These are phyloP conservation scores for Thraustochytrium striatum DNA, from an alignment of 352 stramenopile genomes.

Conservation along the genomic window DNA sequence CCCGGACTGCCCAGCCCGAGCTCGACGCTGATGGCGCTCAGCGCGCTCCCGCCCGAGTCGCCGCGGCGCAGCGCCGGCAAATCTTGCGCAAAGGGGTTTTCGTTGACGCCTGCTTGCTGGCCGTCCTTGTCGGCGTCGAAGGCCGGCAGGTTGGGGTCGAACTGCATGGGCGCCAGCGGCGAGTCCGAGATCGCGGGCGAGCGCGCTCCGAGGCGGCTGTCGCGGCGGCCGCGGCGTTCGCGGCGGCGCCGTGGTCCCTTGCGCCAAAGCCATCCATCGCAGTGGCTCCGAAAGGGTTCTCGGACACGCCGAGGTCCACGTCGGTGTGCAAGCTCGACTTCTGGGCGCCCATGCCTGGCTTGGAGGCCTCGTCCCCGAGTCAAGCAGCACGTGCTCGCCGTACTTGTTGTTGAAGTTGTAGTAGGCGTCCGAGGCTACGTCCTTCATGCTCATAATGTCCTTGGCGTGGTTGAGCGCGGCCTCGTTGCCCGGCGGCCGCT, in stretches of 20 bases:
- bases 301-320: neutral
- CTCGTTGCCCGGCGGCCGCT: neutral
- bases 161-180: neutral
- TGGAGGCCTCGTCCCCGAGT: neutral
- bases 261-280: neutral
- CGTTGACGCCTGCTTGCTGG: neutral
- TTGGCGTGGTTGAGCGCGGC: constrained; percentile 64
- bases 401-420: constrained; percentile 50
- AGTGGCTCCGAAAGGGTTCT: constrained; percentile 9
- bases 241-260: neutral
- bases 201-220: neutral
- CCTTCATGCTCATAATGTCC: constrained; percentile 79
- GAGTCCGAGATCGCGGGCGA: neutral
- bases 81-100: constrained; percentile 34
- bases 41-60: neutral
- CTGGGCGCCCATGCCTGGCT: neutral
- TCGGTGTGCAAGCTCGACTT: neutral
- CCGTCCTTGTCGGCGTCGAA: neutral
- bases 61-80: neutral
- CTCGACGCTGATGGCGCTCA: neutral
- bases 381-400: constrained; percentile 30
- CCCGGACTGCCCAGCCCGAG: neutral
- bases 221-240: neutral
- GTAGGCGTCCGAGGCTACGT: constrained; percentile 58
- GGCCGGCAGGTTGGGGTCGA: neutral